Percentiles rank a stretch among this genome's conserved stretches.
Conservation (phyloP, 2,329 filamentous ascomycete genomes). For the Botrytis medusae region DNA sequence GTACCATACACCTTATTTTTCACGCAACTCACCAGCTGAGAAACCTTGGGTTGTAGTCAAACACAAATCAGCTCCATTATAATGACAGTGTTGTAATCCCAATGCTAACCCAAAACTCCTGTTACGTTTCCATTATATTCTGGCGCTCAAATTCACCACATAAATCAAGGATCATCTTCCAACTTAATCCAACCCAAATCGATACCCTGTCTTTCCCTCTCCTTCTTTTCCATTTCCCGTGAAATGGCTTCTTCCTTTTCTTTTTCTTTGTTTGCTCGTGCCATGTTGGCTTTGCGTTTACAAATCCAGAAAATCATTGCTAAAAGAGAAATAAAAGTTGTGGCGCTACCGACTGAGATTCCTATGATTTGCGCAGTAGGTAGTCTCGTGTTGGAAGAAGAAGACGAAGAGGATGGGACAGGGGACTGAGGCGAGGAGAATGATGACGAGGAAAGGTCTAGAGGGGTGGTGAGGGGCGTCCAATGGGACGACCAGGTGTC, state of each 20-base stretch:
- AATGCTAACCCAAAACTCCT: neutral
- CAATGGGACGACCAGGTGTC: neutral
- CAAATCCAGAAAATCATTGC: neutral
- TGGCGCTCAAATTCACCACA: too few species aligned
- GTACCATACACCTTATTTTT: neutral
- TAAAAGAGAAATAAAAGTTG: neutral
- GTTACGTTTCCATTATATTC: neutral
- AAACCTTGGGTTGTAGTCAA: neutral
- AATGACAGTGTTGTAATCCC: neutral
- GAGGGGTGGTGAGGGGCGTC: neutral
- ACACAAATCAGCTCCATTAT: neutral
- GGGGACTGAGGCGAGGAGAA: neutral
- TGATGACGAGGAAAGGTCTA: neutral
- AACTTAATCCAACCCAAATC: neutral
- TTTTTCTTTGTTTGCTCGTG: constrained; percentile 34
- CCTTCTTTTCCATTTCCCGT: neutral
- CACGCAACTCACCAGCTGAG: neutral
- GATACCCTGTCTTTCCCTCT: neutral
- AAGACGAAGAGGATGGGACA: neutral
- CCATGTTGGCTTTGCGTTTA: neutral
- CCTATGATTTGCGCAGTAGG: neutral
- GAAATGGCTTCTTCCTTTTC: constrained; percentile 11
- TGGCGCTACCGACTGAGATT: neutral
- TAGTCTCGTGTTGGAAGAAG: neutral
- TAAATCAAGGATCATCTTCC: neutral